Evolutionary conservation across 768 basidiomycete species (phyloP).

Genomic region (Tylopilus felleus): DNA sequence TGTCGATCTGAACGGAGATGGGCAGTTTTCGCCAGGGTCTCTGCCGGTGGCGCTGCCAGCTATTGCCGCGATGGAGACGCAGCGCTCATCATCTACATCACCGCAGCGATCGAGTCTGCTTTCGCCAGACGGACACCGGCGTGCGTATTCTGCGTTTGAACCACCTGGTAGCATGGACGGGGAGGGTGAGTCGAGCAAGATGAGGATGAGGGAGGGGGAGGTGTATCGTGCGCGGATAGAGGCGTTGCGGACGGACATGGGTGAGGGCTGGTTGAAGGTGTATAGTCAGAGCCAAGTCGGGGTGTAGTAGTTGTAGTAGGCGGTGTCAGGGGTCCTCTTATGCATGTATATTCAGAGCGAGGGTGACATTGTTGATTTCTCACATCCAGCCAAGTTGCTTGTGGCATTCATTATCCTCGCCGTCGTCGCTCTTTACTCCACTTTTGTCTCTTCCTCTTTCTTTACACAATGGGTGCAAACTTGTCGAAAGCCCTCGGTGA

Average conservation of each 20-base stretch:
- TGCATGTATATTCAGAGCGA: constrained; percentile 12
- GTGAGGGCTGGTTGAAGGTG: constrained; percentile 86
- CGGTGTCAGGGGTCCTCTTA: constrained; percentile 31
- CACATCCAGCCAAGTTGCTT: constrained; percentile 24
- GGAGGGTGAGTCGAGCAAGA: constrained; percentile 24
- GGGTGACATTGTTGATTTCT: constrained; percentile 21
- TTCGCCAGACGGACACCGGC: constrained; percentile 14
- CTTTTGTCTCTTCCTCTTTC: constrained; percentile 2
- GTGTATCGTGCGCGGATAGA: constrained; percentile 76
- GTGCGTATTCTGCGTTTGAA: constrained; percentile 51
- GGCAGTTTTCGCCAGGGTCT: constrained; percentile 28
- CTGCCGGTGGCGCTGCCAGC: constrained; percentile 1
- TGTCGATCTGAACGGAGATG: constrained; percentile 67
- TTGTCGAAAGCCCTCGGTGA: constrained; percentile 79
- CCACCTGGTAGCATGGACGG: constrained; percentile 30
- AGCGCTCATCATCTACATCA: constrained; percentile 13
- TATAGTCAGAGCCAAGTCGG: constrained; percentile 59
- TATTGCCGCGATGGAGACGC: background rate
- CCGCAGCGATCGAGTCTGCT: constrained; percentile 19
- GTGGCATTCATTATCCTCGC: constrained; percentile 31
- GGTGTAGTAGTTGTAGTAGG: constrained; percentile 9
- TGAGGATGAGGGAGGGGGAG: constrained; percentile 55
- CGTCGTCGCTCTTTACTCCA: constrained; percentile 62
- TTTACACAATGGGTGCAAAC: constrained; percentile 72
- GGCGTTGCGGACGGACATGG: constrained; percentile 81